Evolutionary conservation across 768 basidiomycete species (phyloP).

Genomic region (Lactifluus pinguis): DNA sequence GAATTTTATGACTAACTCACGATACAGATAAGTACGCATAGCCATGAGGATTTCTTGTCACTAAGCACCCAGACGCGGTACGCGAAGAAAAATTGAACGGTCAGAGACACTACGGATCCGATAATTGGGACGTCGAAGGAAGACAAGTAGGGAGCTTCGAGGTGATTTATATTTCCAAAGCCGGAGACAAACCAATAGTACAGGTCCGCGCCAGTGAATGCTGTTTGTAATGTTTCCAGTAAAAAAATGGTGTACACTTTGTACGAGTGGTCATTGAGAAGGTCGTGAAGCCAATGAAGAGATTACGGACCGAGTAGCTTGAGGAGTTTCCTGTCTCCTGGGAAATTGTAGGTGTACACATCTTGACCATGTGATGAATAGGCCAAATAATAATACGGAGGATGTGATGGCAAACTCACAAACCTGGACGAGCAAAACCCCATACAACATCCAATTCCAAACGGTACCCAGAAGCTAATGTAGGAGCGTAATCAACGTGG

Average conservation of each 20-base stretch:
- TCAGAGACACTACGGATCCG: neutral
- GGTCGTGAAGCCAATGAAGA: neutral
- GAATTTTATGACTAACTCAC: neutral
- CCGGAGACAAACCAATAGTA: conserved; percentile 8
- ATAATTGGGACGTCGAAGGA: conserved; percentile 2
- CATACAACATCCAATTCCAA: conserved; percentile 11
- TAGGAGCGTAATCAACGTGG: neutral
- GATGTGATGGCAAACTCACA: neutral
- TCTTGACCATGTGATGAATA: neutral
- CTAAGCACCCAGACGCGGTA: conserved; percentile 13
- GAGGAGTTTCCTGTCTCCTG: neutral
- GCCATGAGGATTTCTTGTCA: neutral
- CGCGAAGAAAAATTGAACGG: conserved; percentile 2
- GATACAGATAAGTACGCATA: neutral
- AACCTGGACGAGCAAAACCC: neutral
- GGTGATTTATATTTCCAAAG: neutral
- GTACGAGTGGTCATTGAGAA: neutral
- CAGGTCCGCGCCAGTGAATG: neutral
- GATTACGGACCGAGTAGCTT: neutral
- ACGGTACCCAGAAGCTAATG: neutral
- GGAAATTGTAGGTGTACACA: conserved; percentile 11
- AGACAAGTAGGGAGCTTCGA: neutral
- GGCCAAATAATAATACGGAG: too few relatives aligned
- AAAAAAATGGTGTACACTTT: conserved; percentile 1
- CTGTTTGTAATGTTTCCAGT: neutral